Percentiles rank a stretch among this genome's conserved stretches.
Evolutionary conservation across 257 asterid genomes (phyloP).

Genomic region (Solanum infundibuliforme): DNA sequence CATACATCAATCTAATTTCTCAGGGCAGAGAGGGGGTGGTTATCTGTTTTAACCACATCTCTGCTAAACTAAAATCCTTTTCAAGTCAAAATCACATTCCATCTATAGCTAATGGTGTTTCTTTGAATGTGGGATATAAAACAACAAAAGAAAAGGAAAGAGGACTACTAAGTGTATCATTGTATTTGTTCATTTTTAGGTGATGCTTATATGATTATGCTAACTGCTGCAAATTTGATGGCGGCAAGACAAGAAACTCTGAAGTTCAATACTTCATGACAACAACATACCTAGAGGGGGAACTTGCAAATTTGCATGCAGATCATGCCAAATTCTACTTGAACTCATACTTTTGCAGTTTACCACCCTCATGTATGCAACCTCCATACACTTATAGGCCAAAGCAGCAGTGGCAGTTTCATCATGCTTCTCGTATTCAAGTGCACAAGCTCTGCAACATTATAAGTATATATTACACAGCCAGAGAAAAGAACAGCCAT

Average conservation of each 20-base stretch:
- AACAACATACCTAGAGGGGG: constrained; percentile 51
- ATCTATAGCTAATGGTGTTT: neutral
- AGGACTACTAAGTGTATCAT: neutral
- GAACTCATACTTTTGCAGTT: constrained; percentile 55
- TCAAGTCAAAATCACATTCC: neutral
- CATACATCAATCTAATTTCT: neutral
- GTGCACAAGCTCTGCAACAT: constrained; percentile 68
- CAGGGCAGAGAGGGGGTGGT: neutral
- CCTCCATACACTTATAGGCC: constrained; percentile 90
- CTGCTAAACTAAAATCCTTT: neutral
- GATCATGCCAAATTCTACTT: constrained; percentile 43
- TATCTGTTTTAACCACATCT: neutral
- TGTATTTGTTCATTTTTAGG: neutral
- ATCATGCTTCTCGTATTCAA: constrained; percentile 51
- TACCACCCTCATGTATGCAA: constrained; percentile 68
- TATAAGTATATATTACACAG: constrained; percentile 10
- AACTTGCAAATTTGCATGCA: constrained; percentile 66
- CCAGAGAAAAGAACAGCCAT: constrained; percentile 4
- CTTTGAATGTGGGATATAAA: neutral
- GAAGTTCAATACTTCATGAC: neutral
- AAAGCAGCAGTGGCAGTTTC: constrained; percentile 80
- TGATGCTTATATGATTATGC: neutral
- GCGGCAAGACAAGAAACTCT: neutral
- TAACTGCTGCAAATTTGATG: neutral
- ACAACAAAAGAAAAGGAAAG: neutral